phyloP scores from a whole-genome alignment of 2,329 filamentous ascomycete genomes.

The Magnaporthiopsis poae region DNA sequence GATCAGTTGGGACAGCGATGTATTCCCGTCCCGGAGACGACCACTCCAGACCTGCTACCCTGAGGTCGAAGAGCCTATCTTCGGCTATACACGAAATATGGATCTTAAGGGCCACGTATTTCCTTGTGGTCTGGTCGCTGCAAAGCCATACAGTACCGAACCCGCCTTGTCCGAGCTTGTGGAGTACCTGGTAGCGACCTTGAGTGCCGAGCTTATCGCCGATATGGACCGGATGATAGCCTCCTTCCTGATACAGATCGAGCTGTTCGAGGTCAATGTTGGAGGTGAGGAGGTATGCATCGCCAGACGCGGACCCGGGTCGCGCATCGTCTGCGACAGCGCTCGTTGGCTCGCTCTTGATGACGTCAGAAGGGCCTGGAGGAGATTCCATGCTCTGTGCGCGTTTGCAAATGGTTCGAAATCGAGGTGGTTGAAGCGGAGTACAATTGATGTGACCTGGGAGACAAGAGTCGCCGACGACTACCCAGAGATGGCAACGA shows the following conservation, averaged over 20 bases:
- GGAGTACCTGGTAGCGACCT: constrained; percentile 4
- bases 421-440: too few relatives aligned
- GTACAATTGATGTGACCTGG: too few relatives aligned
- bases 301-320: too few relatives aligned
- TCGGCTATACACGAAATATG: not conserved
- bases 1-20: constrained; percentile 9
- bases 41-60: constrained; percentile 4
- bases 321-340: too few relatives aligned
- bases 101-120: constrained; percentile 5
- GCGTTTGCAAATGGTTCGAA: too few relatives aligned
- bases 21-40: constrained; percentile 9
- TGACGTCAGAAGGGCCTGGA: too few relatives aligned
- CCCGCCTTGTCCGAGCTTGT: constrained; percentile 5
- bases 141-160: constrained; percentile 18
- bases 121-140: constrained; percentile 8
- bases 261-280: not conserved
- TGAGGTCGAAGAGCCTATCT: not conserved
- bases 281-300: too few relatives aligned
- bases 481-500: too few relatives aligned
- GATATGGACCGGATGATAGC: constrained; percentile 5
- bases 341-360: too few relatives aligned
- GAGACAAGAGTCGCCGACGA: too few relatives aligned
- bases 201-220: not conserved
- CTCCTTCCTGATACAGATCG: constrained; percentile 1
- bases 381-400: too few relatives aligned